These are phyloP conservation scores for Hypoxylon lenormandii DNA, from an alignment of 495 filamentous ascomycete species.

Conservation along the genomic window DNA sequence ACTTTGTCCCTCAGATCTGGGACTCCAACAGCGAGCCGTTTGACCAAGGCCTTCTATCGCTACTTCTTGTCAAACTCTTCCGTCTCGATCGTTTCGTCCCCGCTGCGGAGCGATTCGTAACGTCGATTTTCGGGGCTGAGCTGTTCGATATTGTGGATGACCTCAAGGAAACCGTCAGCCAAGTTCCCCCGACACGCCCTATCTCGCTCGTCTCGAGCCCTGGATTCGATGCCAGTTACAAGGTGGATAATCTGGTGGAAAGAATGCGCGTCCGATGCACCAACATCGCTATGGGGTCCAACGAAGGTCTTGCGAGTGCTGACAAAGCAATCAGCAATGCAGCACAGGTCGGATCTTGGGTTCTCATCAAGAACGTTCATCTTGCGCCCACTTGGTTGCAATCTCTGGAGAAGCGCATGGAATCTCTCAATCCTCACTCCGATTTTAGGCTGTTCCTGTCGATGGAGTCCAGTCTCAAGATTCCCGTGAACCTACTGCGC, in stretches of 20 bases:
- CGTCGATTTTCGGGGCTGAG: constrained; percentile 86
- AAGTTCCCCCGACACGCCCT: constrained; percentile 85
- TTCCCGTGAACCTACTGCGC: constrained; percentile 93
- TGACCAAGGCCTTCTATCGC: constrained; percentile 82
- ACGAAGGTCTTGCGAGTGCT: constrained; percentile 88
- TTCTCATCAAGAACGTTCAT: constrained; percentile 98
- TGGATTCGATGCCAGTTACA: constrained; percentile 98
- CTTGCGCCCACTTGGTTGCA: constrained; percentile 95
- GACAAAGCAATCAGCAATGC: constrained; percentile 96
- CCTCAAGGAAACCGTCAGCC: constrained; percentile 82
- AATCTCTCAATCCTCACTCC: constrained; percentile 90
- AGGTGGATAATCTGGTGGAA: constrained; percentile 94
- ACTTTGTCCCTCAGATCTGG: constrained; percentile 83
- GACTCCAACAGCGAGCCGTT: constrained; percentile 70
- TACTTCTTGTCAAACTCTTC: constrained; percentile 92
- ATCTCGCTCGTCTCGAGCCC: constrained; percentile 93
- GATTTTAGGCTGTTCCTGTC: constrained; percentile 97
- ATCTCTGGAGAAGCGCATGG: constrained; percentile 94
- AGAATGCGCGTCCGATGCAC: constrained; percentile 82
- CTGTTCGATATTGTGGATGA: constrained; percentile 85
- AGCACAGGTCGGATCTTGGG: constrained; percentile 92
- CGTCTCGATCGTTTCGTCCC: constrained; percentile 95
- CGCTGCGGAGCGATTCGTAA: constrained; percentile 86
- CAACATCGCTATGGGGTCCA: constrained; percentile 99
- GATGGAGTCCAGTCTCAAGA: constrained; percentile 97